Percentiles rank a stretch among this genome's conserved stretches.
Conservation (phyloP, 345 rosid species). For the Salix dunnii region DNA sequence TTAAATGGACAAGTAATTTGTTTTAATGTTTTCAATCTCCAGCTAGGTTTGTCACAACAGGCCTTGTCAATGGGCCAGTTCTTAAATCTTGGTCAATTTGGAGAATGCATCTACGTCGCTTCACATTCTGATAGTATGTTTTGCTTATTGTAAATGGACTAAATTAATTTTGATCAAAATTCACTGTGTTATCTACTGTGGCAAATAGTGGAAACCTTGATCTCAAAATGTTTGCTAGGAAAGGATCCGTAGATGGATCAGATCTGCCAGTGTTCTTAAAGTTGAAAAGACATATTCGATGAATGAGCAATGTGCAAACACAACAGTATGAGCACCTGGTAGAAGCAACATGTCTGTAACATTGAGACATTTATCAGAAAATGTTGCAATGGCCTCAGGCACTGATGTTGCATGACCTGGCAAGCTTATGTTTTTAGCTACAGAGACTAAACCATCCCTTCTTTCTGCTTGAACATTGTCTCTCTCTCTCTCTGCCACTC, state of each 20-base stretch:
- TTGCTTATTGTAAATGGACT: conserved; percentile 20
- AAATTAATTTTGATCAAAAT: conserved; percentile 30
- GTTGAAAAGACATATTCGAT: conserved; percentile 38
- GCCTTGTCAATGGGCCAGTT: conserved; percentile 21
- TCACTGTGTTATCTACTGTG: conserved; percentile 17
- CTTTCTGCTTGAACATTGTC: conserved; percentile 61
- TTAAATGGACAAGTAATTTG: too few relatives aligned
- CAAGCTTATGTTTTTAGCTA: conserved; percentile 34
- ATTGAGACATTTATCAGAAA: conserved; percentile 35
- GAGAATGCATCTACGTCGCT: conserved; percentile 31
- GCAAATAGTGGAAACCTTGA: conserved; percentile 29
- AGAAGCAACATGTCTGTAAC: conserved; percentile 52
- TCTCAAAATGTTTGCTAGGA: conserved; percentile 4
- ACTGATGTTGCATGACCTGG: conserved; percentile 48
- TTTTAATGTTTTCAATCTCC: too few relatives aligned
- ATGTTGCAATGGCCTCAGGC: conserved; percentile 37
- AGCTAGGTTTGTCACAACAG: conserved; percentile 24
- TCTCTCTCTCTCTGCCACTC: conserved; percentile 37
- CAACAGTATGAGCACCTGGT: conserved; percentile 59
- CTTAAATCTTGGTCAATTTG: conserved; percentile 36
- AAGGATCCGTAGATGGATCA: conserved; percentile 41
- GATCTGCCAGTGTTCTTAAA: conserved; percentile 27
- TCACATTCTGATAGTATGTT: conserved; percentile 25
- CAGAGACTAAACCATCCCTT: conserved; percentile 51
- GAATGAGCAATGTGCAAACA: conserved; percentile 44